A percentile compares a stretch with the other conserved stretches of the same genome.
phyloP scores from a whole-genome alignment of 1,284 basidiomycete genomes.

The Marasmius sp. region DNA sequence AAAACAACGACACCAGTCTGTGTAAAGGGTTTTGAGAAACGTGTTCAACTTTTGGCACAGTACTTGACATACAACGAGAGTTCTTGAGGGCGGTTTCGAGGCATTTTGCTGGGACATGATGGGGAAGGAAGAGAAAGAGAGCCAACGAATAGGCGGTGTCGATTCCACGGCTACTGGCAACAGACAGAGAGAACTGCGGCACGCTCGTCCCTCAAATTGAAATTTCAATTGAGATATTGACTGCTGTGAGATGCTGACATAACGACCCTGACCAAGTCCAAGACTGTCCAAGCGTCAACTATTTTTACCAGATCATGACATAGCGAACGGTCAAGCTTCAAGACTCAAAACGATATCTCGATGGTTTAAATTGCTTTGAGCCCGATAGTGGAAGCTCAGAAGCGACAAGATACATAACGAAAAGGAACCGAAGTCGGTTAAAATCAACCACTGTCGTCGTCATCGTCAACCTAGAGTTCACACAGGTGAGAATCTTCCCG shows the following conservation, averaged over 20 bases:
- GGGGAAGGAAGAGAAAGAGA: not conserved
- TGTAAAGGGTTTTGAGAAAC: not conserved
- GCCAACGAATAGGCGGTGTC: not conserved
- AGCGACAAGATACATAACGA: not conserved
- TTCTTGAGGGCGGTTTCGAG: constrained; percentile 16
- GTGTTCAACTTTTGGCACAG: not conserved
- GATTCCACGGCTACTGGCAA: no score
- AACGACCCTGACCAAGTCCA: no score
- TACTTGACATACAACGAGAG: constrained; percentile 14
- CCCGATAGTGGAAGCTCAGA: not conserved
- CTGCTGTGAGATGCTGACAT: no score
- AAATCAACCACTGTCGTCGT: constrained; percentile 21
- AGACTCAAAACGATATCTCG: no score
- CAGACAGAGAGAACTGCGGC: no score
- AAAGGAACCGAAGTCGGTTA: not conserved
- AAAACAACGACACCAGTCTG: constrained; percentile 71
- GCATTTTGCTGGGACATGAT: constrained; percentile 16
- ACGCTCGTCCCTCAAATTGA: no score
- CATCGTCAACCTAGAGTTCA: constrained; percentile 8
- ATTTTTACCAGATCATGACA: no score
- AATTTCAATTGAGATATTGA: no score
- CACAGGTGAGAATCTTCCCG: not conserved
- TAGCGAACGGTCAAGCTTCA: no score
- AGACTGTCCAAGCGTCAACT: no score
- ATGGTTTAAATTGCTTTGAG: no score